A percentile compares a stretch with the other conserved stretches of the same genome.
Evolutionary conservation across 345 rosid genomes (phyloP).

Genomic region (Camelina laxa): DNA sequence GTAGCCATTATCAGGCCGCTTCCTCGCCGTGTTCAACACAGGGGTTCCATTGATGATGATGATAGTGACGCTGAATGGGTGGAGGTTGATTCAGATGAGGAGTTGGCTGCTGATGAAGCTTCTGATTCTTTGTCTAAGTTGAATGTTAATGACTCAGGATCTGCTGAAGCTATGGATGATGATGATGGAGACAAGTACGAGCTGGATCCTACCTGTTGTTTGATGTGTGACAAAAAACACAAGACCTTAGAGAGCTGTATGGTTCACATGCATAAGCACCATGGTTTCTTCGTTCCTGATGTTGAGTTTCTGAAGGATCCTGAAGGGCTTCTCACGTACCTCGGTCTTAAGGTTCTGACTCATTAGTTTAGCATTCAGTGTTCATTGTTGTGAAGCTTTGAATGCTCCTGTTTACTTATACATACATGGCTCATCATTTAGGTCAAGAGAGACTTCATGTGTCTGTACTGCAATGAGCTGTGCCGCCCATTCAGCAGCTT

Average conservation of each 20-base stretch:
- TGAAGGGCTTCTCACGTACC: constrained; percentile 79
- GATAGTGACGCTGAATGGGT: constrained; percentile 88
- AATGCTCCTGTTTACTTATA: not conserved
- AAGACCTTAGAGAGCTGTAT: constrained; percentile 71
- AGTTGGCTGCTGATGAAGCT: constrained; percentile 59
- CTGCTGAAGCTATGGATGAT: constrained; percentile 51
- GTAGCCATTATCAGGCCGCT: constrained; percentile 62
- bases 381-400: not conserved
- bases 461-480: constrained; percentile 85
- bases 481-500: constrained; percentile 77
- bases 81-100: constrained; percentile 79
- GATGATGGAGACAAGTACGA: constrained; percentile 47
- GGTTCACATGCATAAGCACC: constrained; percentile 96
- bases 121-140: constrained; percentile 54
- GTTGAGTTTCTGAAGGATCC: constrained; percentile 89
- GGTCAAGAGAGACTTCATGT: constrained; percentile 87
- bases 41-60: constrained; percentile 41
- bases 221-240: constrained; percentile 79
- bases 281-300: constrained; percentile 91
- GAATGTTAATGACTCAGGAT: constrained; percentile 59
- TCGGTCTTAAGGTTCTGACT: constrained; percentile 76
- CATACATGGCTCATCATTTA: constrained; percentile 32
- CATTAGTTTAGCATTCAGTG: not conserved
- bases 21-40: constrained; percentile 46
- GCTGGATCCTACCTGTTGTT: constrained; percentile 83